These are phyloP conservation scores for Solanum virginianum DNA, from an alignment of 257 asterid genomes.

Conservation along the genomic window DNA sequence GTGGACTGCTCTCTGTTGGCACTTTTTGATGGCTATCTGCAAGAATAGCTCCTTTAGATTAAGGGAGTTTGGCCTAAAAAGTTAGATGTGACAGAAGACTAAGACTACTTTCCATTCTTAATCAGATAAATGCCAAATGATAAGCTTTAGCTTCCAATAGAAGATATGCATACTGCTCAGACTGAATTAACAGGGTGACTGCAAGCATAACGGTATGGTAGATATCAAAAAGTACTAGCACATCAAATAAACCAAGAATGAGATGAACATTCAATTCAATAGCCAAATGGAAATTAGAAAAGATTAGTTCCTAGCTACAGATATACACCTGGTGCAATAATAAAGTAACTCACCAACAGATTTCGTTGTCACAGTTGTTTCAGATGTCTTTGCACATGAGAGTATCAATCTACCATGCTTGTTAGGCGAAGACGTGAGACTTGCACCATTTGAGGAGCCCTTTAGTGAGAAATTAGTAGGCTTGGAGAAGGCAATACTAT, in stretches of 20 bases:
- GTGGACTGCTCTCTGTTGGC: conserved; percentile 24
- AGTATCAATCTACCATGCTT: conserved; percentile 28
- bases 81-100: conserved; percentile 1
- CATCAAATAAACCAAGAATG: not conserved
- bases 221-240: not conserved
- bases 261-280: not conserved
- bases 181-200: not conserved
- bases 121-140: not conserved
- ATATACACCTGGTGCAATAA: not conserved
- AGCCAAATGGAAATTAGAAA: not conserved
- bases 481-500: conserved; percentile 20
- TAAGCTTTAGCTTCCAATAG: not conserved
- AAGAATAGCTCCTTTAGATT: conserved; percentile 43
- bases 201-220: not conserved
- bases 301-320: not conserved
- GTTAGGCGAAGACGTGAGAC: conserved; percentile 20
- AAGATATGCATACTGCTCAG: not conserved
- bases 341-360: conserved; percentile 35
- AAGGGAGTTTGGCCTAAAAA: conserved; percentile 19
- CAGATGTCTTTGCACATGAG: conserved; percentile 56
- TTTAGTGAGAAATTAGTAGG: conserved; percentile 14
- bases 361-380: conserved; percentile 32
- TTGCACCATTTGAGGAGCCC: conserved; percentile 25
- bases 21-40: conserved; percentile 31
- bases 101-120: not conserved